Conservation (phyloP, 2,329 filamentous ascomycete genomes). For the Pseudogymnoascus sp. region DNA sequence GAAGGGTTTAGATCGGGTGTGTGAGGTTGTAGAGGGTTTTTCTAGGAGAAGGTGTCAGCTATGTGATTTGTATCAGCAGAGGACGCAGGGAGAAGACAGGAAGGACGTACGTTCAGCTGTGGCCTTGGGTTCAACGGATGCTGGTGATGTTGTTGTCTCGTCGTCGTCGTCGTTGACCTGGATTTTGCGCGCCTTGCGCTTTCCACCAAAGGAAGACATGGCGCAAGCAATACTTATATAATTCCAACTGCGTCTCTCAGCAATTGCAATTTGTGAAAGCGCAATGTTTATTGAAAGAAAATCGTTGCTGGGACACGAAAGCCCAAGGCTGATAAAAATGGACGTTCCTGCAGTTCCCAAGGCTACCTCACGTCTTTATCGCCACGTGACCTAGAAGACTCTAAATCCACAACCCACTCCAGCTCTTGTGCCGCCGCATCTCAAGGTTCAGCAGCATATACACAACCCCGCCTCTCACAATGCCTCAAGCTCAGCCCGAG, state of each 20-base stretch:
- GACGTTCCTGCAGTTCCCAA: background rate
- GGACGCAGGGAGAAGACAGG: constrained; percentile 15
- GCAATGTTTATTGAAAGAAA: background rate
- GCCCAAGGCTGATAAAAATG: background rate
- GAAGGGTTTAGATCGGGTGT: constrained; percentile 43
- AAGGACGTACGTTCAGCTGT: constrained; percentile 20
- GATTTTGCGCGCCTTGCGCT: constrained; percentile 69
- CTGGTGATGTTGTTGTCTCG: constrained; percentile 17
- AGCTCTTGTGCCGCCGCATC: constrained; percentile 2
- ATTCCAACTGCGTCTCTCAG: background rate
- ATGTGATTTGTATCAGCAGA: constrained; percentile 22
- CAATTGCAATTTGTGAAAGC: background rate
- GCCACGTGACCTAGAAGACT: constrained; percentile 20
- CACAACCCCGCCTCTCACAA: constrained; percentile 35
- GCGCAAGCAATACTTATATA: background rate
- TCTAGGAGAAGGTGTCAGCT: constrained; percentile 22
- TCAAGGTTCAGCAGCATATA: constrained; percentile 7
- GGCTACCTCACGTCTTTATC: constrained; percentile 15
- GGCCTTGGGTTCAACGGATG: constrained; percentile 12
- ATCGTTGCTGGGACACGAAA: background rate
- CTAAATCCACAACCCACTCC: constrained; percentile 4
- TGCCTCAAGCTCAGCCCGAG: constrained; percentile 98
- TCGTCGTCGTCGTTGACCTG: constrained; percentile 61
- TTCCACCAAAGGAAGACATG: constrained; percentile 40
- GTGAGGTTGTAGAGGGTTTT: constrained; percentile 21